phyloP scores from a whole-genome alignment of 805 yeast species.

The Lachancea quebecensis region DNA sequence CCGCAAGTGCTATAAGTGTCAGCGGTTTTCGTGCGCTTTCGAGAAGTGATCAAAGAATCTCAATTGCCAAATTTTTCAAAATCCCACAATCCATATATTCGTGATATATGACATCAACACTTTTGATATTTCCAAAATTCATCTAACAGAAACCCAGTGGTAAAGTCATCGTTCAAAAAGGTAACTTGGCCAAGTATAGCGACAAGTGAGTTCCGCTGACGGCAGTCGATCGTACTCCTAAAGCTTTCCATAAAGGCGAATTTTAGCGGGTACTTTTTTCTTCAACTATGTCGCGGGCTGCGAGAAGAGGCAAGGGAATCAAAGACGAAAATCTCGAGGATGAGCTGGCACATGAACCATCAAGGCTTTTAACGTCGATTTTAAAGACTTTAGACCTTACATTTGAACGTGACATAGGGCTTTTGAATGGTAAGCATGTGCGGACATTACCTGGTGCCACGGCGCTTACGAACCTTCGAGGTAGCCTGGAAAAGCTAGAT shows the following conservation, averaged over 20 bases:
- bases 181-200: no score
- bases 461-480: slow-evolving; percentile 39
- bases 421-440: slow-evolving; percentile 52
- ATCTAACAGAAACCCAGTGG: no score
- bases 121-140: no score
- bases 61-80: not conserved
- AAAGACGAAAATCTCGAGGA: slow-evolving; percentile 25
- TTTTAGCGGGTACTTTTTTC: not conserved
- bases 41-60: no score
- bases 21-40: no score
- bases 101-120: no score
- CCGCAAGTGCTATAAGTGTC: no score
- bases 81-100: no score
- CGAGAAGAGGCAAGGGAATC: slow-evolving; percentile 25
- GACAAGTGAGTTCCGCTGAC: no score
- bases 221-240: not conserved
- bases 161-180: no score
- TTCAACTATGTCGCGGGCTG: slow-evolving; percentile 18
- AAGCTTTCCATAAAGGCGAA: not conserved
- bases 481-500: slow-evolving; percentile 28
- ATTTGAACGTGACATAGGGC: slow-evolving; percentile 54
- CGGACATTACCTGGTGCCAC: slow-evolving; percentile 37
- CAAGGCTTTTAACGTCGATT: slow-evolving; percentile 42
- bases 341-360: slow-evolving; percentile 32
- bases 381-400: slow-evolving; percentile 45